A percentile compares a stretch with the other conserved stretches of the same genome.
These are phyloP conservation scores for Paulownia fortunei DNA, from an alignment of 257 asterid species.

Conservation along the genomic window DNA sequence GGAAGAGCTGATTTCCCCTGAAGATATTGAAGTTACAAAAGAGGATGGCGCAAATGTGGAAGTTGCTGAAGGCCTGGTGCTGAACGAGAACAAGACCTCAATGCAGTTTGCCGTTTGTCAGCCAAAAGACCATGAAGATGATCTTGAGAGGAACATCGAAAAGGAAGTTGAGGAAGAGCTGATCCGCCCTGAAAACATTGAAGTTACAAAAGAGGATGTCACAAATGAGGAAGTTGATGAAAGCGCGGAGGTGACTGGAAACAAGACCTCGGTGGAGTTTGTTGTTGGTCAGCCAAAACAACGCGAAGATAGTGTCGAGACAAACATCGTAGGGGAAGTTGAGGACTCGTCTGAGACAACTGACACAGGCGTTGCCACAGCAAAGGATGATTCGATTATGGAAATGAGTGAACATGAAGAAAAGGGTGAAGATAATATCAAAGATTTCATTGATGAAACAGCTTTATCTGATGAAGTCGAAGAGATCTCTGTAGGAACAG, in stretches of 20 bases:
- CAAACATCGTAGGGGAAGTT: not conserved
- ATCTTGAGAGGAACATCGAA: too few species aligned
- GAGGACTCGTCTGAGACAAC: constrained; percentile 23
- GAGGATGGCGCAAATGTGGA: constrained; percentile 21
- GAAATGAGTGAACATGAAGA: constrained; percentile 23
- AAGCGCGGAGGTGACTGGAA: constrained; percentile 17
- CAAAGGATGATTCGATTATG: not conserved
- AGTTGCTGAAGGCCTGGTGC: not conserved
- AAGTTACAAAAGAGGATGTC: constrained; percentile 11
- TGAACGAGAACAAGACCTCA: constrained; percentile 13
- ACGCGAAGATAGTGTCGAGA: not conserved
- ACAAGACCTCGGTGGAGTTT: not conserved
- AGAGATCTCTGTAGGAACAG: constrained; percentile 42
- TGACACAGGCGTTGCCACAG: not conserved
- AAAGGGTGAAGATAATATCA: constrained; percentile 8
- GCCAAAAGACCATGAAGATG: constrained; percentile 14
- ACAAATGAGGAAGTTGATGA: constrained; percentile 23
- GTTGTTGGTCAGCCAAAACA: constrained; percentile 20
- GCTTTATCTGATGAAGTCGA: constrained; percentile 39
- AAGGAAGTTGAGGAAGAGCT: constrained; percentile 1
- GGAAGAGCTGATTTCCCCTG: constrained; percentile 18
- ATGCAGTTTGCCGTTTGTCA: constrained; percentile 13
- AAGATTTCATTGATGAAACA: constrained; percentile 26
- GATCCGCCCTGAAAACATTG: not conserved
- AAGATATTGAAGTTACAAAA: not conserved